phyloP scores from a whole-genome alignment of 2,329 filamentous ascomycete species.

The Aaosphaeria arxii region DNA sequence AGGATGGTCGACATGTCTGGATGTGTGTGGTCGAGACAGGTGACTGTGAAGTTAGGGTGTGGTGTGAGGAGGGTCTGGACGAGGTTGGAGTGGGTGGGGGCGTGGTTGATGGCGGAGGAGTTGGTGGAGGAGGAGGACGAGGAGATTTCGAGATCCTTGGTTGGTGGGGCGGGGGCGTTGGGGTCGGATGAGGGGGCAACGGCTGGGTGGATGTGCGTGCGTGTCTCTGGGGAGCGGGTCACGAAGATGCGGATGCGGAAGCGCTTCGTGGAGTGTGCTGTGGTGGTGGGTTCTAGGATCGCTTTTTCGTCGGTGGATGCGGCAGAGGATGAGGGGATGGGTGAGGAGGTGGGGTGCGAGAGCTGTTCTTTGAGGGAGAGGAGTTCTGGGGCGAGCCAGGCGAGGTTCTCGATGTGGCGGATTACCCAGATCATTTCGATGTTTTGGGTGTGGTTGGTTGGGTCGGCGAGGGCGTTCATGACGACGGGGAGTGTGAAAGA shows the following conservation, averaged over 20 bases:
- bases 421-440: conserved; percentile 36
- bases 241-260: conserved; percentile 31
- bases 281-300: not conserved
- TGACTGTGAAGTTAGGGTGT: conserved; percentile 16
- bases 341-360: conserved; percentile 8
- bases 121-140: conserved; percentile 4
- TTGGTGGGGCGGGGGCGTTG: not conserved
- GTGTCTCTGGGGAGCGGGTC: conserved; percentile 21
- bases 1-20: conserved; percentile 11
- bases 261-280: not conserved
- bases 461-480: conserved; percentile 21
- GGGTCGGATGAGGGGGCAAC: not conserved
- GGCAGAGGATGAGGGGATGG: not conserved
- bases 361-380: conserved; percentile 24
- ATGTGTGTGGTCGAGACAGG: conserved; percentile 15
- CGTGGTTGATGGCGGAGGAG: not conserved
- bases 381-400: conserved; percentile 37
- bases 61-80: conserved; percentile 4
- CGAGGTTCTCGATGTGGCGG: conserved; percentile 28
- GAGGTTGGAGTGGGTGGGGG: not conserved
- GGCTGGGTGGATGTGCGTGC: not conserved
- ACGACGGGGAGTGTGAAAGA: conserved; percentile 37
- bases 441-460: conserved; percentile 20
- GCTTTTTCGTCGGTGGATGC: not conserved
- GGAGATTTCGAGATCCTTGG: conserved; percentile 5